Conservation (phyloP, 164 flowering plant genomes). For the Piper betle region DNA sequence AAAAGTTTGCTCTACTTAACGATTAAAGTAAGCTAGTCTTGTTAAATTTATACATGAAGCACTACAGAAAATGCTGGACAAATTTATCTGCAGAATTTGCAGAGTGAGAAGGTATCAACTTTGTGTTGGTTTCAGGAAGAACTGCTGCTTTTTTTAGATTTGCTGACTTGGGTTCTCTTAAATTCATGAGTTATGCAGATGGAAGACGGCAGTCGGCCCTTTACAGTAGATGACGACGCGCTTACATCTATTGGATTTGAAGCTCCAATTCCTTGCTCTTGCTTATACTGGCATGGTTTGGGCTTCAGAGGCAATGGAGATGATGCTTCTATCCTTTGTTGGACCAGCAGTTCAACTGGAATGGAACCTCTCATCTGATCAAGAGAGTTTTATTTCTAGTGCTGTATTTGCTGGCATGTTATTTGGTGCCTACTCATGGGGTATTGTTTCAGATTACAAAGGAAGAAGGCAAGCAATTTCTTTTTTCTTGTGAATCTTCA, state of each 20-base stretch:
- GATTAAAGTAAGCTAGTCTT: no score
- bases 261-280: conserved; percentile 58
- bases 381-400: conserved; percentile 69
- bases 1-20: no score
- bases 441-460: conserved; percentile 62
- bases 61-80: no score
- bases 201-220: conserved; percentile 25
- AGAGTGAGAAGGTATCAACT: no score
- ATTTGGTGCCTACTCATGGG: conserved; percentile 84
- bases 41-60: no score
- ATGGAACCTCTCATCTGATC: conserved; percentile 65
- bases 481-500: not conserved
- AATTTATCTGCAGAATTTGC: no score
- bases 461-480: conserved; percentile 47
- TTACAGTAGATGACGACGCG: conserved; percentile 83
- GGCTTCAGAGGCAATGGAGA: conserved; percentile 90
- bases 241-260: conserved; percentile 63
- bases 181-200: conserved; percentile 16
- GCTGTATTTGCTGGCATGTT: conserved; percentile 90
- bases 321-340: conserved; percentile 87
- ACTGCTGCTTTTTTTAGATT: no score
- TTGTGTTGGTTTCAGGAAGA: no score
- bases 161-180: not conserved
- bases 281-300: conserved; percentile 82
- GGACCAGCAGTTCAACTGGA: conserved; percentile 72